Evolutionary conservation across 495 filamentous ascomycete species (phyloP), one percentile per base, ranked within the genome.

Genomic region (Letharia columbiana): DNA sequence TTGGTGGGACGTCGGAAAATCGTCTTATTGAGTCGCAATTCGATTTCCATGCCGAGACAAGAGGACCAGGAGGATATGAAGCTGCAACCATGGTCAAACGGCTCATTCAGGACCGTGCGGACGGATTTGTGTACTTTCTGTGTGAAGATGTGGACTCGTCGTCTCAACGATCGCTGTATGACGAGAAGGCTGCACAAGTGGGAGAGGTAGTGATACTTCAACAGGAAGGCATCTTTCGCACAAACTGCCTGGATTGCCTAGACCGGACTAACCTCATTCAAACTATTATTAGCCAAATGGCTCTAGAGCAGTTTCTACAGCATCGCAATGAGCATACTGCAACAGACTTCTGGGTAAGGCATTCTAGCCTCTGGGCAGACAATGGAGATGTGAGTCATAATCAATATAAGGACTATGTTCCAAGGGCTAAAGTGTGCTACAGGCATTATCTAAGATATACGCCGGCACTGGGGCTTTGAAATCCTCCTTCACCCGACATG

Each of bases 211-310:
- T 91, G 20, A 82, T 96, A 35, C 76, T 96, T 23, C 91, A 96
- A 71, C 94, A 98, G 74, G 90, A 95, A 70, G 94, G 94, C 15
- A 83, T 98, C 20, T 98, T 98, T 72, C 84, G 94, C 60, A 96
- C 92, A 0, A 98, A 98, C 70, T 98, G 94, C 73, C 79, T 98
- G 35, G 94, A 98, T 74, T 98, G 94, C 74, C 81, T 98, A 35
- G 94, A 98, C 74, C 85, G 94, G 60, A 98, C 94, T 15, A 98
- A 98, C 75, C 82, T 98, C 37, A 90, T 98, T 28, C 94, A 98
- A 75, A 96, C 91, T 0, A 91, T 96, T 66, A 87, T 98, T 70
- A 95, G 91, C 59, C 87, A 88, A 66, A 91, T 97, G 90, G 91
- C 91, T 13, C 78, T 97, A 5, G 91, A 96, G 70, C 74, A 83